Evolutionary conservation across 2,329 filamentous ascomycete species (phyloP).

Genomic region (Aureobasidium sp.): DNA sequence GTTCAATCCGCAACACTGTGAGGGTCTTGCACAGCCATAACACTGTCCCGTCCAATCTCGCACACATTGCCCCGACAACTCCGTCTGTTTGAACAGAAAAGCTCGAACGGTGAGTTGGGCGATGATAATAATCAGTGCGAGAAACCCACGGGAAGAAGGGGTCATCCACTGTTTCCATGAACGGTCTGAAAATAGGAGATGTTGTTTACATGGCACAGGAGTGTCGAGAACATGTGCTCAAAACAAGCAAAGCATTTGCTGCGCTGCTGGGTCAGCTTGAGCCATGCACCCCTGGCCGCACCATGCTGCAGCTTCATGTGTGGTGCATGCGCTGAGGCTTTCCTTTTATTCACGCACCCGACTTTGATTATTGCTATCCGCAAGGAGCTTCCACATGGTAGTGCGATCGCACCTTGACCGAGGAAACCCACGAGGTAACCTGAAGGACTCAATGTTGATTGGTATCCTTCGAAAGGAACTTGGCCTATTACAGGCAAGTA

Average conservation of each 20-base stretch:
- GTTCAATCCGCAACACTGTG: conserved; percentile 1
- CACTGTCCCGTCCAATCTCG: conserved; percentile 1
- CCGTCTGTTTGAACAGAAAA: background rate
- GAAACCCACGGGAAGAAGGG: background rate
- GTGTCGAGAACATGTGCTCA: background rate
- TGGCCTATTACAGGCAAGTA: background rate
- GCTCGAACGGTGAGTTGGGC: background rate
- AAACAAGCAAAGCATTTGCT: background rate
- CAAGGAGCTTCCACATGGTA: background rate
- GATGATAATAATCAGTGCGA: conserved; percentile 3
- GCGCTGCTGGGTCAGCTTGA: background rate
- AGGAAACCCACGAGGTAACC: background rate
- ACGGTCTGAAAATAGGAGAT: background rate
- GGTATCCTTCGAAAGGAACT: background rate
- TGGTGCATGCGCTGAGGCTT: background rate
- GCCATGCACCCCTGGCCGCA: conserved; percentile 9
- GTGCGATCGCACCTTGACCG: background rate
- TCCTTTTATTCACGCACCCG: background rate
- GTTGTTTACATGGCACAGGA: conserved; percentile 2
- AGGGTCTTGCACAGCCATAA: conserved; percentile 4
- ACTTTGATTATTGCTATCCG: background rate
- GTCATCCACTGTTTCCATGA: background rate
- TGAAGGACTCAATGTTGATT: background rate
- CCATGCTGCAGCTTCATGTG: background rate
- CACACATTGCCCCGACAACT: conserved; percentile 6